Evolutionary conservation across 2,329 filamentous ascomycete species (phyloP).

Genomic region (Diaporthe citriasiana): DNA sequence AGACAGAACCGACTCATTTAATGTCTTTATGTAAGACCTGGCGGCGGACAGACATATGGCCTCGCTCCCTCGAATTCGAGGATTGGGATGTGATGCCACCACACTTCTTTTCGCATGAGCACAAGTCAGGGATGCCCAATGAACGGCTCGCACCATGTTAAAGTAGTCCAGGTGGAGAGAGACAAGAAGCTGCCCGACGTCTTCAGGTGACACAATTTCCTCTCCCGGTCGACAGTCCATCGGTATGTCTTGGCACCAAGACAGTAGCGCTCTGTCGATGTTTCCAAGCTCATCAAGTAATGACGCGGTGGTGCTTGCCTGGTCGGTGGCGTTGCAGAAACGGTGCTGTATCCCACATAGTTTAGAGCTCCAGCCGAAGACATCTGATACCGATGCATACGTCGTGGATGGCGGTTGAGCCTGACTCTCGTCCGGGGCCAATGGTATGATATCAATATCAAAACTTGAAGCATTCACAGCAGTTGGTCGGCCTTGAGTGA

Average conservation of each 20-base stretch:
- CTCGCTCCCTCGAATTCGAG: slow-evolving; percentile 11
- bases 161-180: slow-evolving; percentile 10
- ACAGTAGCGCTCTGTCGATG: neutral
- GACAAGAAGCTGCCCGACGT: neutral
- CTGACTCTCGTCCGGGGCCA: neutral
- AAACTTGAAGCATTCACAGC: neutral
- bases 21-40: neutral
- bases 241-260: slow-evolving; percentile 1
- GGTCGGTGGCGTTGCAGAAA: neutral
- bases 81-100: neutral
- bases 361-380: neutral
- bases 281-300: neutral
- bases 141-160: neutral
- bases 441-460: neutral
- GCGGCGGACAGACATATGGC: slow-evolving; percentile 3
- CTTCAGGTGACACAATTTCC: neutral
- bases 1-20: neutral
- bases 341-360: slow-evolving; percentile 5
- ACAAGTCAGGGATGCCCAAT: neutral
- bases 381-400: neutral
- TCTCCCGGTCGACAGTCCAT: slow-evolving; percentile 17
- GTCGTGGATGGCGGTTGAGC: neutral
- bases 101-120: neutral
- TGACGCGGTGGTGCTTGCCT: neutral
- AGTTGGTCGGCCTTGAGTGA: neutral